Evolutionary conservation across 257 asterid genomes (phyloP).

Genomic region (Penstemon davidsonii): DNA sequence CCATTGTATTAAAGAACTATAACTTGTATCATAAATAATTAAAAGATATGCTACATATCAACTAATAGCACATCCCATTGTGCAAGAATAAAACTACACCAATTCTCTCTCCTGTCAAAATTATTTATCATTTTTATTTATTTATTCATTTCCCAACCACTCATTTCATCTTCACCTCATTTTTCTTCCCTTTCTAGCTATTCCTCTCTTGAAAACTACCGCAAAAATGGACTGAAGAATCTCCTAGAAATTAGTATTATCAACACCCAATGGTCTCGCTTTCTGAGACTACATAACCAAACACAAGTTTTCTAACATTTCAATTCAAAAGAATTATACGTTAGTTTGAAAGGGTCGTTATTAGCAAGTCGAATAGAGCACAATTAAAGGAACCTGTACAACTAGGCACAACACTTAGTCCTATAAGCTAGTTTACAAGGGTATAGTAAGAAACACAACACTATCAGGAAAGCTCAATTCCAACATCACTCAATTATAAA

Average conservation of each 20-base stretch:
- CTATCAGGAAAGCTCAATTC: background rate
- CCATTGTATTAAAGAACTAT: no score
- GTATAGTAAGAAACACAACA: background rate
- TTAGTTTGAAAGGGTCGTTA: background rate
- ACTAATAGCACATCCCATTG: no score
- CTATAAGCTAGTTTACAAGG: slow-evolving; percentile 14
- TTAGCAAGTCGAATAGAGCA: background rate
- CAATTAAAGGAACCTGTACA: background rate
- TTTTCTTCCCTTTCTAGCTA: no score
- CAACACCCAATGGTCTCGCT: background rate
- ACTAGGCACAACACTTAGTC: background rate
- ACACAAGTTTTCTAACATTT: background rate
- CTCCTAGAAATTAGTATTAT: background rate
- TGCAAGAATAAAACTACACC: no score
- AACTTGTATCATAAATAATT: no score
- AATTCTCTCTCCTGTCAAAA: background rate
- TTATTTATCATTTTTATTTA: no score
- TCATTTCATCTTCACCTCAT: no score
- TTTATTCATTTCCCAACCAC: no score
- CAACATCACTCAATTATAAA: slow-evolving; percentile 7
- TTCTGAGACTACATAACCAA: background rate
- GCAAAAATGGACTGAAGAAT: background rate
- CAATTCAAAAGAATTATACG: background rate
- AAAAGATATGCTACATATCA: no score
- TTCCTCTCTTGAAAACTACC: no score